Evolutionary conservation across 768 basidiomycete genomes (phyloP), one percentile per base, ranked within the genome.

Genomic region (Agaricus blazei): DNA sequence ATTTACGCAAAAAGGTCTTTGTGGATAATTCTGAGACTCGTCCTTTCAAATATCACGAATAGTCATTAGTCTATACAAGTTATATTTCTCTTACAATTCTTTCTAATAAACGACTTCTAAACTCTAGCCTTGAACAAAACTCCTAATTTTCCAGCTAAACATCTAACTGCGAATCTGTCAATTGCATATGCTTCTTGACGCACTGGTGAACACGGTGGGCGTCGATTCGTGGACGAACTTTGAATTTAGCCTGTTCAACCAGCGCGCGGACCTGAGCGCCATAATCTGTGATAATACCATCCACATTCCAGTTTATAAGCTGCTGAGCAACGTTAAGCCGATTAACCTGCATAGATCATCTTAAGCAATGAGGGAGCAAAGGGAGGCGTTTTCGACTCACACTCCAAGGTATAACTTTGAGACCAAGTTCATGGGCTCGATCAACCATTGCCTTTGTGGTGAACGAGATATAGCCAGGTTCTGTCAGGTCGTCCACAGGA

Each of bases 251-350:
- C 58, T 83, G 78, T 58, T 81, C 73, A 7, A 79, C 75, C 65
- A 81, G 76, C 48, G 83, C 70, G 38, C 85, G 79, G 46, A 90
- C 68, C 24, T 77, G 69, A 43, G 73, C 68, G 3, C 90, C 87
- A 65, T 83, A 88, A 64, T 92, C 89, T 4, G 88, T 83, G 62
- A 92, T 91, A 54, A 92, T 80, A 0, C 88, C 90, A 65, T 91
- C 89, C 0, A 82, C 83, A 3, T 81, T 80, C 72, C 77, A 79
- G 14, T 75, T 74, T 34, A 84, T 52, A 41, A 91, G 64, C 59
- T 83, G 75, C n/a, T 87, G 81, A 2, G 80, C 77, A 37, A 82
- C 71, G 61, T 80, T 83, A 54, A 87, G 69, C 19, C 75, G 70
- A 64, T 90, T 82, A 56, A 86, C 76, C 86, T 88, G 63, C 6